A percentile compares a stretch with the other conserved stretches of the same genome.
Evolutionary conservation across 2,329 filamentous ascomycete genomes (phyloP).

Genomic region (Cercospora canescens): DNA sequence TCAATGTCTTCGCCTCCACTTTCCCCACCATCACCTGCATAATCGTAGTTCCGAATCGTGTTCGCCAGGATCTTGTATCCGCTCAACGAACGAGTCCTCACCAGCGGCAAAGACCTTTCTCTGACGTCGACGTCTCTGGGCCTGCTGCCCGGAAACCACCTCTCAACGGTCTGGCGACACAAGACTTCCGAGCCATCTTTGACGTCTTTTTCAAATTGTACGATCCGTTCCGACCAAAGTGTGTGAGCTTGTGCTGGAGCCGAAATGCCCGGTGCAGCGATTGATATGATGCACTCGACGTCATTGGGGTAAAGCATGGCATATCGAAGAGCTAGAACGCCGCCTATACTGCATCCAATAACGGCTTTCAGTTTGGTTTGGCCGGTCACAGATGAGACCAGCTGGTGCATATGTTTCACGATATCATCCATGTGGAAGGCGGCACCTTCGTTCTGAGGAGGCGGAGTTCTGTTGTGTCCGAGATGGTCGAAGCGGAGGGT

Average conservation of each 20-base stretch:
- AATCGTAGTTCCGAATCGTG: slow-evolving; percentile 32
- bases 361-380: slow-evolving; percentile 23
- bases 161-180: slow-evolving; percentile 25
- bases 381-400: slow-evolving; percentile 21
- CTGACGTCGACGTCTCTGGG: slow-evolving; percentile 22
- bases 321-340: slow-evolving; percentile 31
- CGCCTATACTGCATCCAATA: slow-evolving; percentile 33
- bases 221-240: slow-evolving; percentile 30
- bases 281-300: slow-evolving; percentile 25
- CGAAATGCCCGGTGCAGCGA: slow-evolving; percentile 30
- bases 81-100: slow-evolving; percentile 24
- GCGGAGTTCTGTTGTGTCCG: slow-evolving; percentile 29
- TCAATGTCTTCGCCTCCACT: slow-evolving; percentile 20
- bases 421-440: slow-evolving; percentile 29
- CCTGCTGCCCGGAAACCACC: slow-evolving; percentile 29
- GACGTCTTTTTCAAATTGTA: slow-evolving; percentile 25
- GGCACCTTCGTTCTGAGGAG: slow-evolving; percentile 11
- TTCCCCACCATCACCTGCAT: slow-evolving; percentile 19
- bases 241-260: slow-evolving; percentile 19
- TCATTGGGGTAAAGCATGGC: slow-evolving; percentile 29
- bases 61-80: slow-evolving; percentile 32
- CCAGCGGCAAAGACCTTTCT: slow-evolving; percentile 22
- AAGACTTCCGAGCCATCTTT: slow-evolving; percentile 18
- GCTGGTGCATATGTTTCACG: slow-evolving; percentile 28
- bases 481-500: slow-evolving; percentile 34